Percentiles rank a stretch among this genome's conserved stretches.
Conservation (phyloP, 139 green algal genomes). For the Diplosphaera chodatii region DNA sequence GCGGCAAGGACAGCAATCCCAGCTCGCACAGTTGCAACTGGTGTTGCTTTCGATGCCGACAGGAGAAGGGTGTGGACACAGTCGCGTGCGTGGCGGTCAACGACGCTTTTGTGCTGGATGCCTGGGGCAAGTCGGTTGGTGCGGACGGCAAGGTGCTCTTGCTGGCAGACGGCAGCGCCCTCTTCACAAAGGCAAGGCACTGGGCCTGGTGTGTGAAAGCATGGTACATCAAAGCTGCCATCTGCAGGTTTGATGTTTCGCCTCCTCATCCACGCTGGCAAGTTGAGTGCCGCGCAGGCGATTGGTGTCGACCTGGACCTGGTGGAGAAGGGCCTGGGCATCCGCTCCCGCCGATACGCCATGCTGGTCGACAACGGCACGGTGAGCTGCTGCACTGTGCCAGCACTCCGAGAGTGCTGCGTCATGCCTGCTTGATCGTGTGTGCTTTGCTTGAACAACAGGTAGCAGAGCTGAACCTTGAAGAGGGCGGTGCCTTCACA, state of each 20-base stretch:
- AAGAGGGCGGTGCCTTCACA: slow-evolving; percentile 97
- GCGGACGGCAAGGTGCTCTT: slow-evolving; percentile 85
- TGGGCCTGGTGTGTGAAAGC: no score
- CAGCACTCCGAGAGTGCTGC: no score
- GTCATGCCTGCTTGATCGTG: no score
- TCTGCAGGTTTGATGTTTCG: no score
- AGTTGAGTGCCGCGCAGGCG: slow-evolving; percentile 23
- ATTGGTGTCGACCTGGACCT: slow-evolving; percentile 87
- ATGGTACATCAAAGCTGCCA: no score
- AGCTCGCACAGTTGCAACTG: no score
- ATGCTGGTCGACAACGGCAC: slow-evolving; percentile 87
- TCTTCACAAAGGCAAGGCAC: slow-evolving; percentile 63
- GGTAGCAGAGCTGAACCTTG: slow-evolving; percentile 74
- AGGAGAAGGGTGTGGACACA: slow-evolving; percentile 79
- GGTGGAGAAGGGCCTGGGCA: slow-evolving; percentile 85
- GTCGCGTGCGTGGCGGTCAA: slow-evolving; percentile 95
- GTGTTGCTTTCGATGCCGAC: no score
- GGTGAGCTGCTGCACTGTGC: slow-evolving; percentile 25
- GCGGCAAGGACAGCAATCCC: no score
- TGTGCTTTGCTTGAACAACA: no score
- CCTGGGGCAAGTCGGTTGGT: slow-evolving; percentile 87
- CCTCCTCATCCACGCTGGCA: no score
- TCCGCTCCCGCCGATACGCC: slow-evolving; percentile 77
- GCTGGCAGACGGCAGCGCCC: slow-evolving; percentile 84
- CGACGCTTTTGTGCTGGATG: slow-evolving; percentile 95